Evolutionary conservation across 2,329 filamentous ascomycete genomes (phyloP).

Genomic region (Corniculantispora saksenae): DNA sequence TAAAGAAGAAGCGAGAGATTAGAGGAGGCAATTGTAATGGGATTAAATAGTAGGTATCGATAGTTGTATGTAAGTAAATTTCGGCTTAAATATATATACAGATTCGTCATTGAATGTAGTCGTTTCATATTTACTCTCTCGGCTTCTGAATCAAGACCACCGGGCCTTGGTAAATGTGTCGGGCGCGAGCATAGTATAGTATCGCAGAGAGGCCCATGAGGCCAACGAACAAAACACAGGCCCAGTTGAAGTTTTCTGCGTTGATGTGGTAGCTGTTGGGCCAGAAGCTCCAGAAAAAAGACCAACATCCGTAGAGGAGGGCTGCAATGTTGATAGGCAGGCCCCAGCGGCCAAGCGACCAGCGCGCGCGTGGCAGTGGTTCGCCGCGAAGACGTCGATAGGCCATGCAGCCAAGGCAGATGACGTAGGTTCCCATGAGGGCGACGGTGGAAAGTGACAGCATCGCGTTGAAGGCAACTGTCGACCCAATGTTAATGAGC

Average conservation of each 20-base stretch:
- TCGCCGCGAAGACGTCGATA: slow-evolving; percentile 19
- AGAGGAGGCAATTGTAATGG: not conserved
- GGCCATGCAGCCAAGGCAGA: slow-evolving; percentile 24
- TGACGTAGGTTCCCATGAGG: slow-evolving; percentile 22
- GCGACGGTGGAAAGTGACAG: slow-evolving; percentile 23
- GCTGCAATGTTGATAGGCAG: slow-evolving; percentile 20
- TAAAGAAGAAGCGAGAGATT: not conserved
- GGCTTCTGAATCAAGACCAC: not conserved
- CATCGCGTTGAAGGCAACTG: slow-evolving; percentile 25
- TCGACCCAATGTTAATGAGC: slow-evolving; percentile 23
- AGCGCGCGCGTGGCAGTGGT: slow-evolving; percentile 20
- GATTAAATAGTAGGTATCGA: not conserved
- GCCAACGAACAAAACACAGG: slow-evolving; percentile 18
- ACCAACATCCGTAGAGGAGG: slow-evolving; percentile 19
- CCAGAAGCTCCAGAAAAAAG: slow-evolving; percentile 26
- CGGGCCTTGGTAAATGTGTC: slow-evolving; percentile 7
- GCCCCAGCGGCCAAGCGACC: slow-evolving; percentile 22
- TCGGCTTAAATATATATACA: not conserved
- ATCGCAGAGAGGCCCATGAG: slow-evolving; percentile 11
- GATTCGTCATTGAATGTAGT: not conserved
- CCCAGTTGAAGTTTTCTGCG: slow-evolving; percentile 22
- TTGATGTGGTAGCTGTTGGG: slow-evolving; percentile 21
- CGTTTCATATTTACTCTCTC: not conserved
- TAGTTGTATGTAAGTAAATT: not conserved
- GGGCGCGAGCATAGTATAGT: slow-evolving; percentile 5